A percentile compares a stretch with the other conserved stretches of the same genome.
phyloP scores from a whole-genome alignment of 1,284 basidiomycete species.

The Ceratobasidium sp. region DNA sequence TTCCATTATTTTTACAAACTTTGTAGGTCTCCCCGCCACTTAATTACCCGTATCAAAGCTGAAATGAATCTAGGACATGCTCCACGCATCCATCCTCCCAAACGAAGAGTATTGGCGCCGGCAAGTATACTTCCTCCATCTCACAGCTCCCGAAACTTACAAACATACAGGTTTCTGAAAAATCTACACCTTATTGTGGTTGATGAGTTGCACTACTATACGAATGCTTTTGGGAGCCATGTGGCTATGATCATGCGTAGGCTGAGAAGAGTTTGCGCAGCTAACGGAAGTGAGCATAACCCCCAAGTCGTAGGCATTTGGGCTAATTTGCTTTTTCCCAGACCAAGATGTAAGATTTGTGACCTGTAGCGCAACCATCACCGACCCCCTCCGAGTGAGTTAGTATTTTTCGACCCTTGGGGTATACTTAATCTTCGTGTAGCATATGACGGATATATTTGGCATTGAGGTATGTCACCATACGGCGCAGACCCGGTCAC shows the following conservation, averaged over 20 bases:
- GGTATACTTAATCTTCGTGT: not conserved
- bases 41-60: slow-evolving; percentile 16
- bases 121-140: slow-evolving; percentile 54
- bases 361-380: slow-evolving; percentile 90
- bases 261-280: slow-evolving; percentile 81
- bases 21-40: slow-evolving; percentile 61
- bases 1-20: slow-evolving; percentile 81
- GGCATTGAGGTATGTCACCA: slow-evolving; percentile 63
- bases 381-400: slow-evolving; percentile 67
- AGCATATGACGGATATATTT: slow-evolving; percentile 81
- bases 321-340: slow-evolving; percentile 51
- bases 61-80: slow-evolving; percentile 74
- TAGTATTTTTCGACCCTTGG: not conserved
- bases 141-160: not conserved
- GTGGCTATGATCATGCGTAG: slow-evolving; percentile 82
- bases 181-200: slow-evolving; percentile 83
- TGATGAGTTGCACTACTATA: slow-evolving; percentile 87
- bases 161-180: slow-evolving; percentile 67
- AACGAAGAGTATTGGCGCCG: slow-evolving; percentile 86
- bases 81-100: slow-evolving; percentile 87
- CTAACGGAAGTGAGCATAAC: slow-evolving; percentile 77
- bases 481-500: not conserved
- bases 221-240: slow-evolving; percentile 78
- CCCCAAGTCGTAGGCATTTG: not conserved
- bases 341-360: slow-evolving; percentile 75